Percentiles rank a stretch among this genome's conserved stretches.
These are phyloP conservation scores for Musa troglodytarum DNA, from an alignment of 176 grass and related monocot species.

Conservation along the genomic window DNA sequence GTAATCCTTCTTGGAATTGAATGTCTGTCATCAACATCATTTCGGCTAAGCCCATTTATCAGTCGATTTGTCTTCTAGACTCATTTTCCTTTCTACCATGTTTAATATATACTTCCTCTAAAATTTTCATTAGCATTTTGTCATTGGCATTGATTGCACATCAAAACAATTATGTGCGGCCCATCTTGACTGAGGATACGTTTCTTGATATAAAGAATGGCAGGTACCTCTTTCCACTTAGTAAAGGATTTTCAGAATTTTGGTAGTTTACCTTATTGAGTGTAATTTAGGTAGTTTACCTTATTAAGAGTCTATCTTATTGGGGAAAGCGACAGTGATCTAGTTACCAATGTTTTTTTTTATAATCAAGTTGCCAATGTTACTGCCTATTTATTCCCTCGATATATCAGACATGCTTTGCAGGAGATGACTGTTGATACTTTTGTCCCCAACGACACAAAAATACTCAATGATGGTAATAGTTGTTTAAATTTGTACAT, in stretches of 20 bases:
- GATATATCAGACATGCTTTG: constrained; percentile 72
- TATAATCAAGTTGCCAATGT: neutral
- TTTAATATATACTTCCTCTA: neutral
- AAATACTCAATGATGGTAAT: constrained; percentile 52
- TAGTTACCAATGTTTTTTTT: neutral
- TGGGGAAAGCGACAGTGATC: neutral
- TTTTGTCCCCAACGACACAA: constrained; percentile 91
- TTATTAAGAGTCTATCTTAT: neutral
- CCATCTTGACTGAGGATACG: constrained; percentile 75
- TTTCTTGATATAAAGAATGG: constrained; percentile 86
- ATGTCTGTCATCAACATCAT: neutral
- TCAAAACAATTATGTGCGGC: constrained; percentile 82
- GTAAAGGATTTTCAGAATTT: neutral
- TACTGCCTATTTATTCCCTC: neutral
- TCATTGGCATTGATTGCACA: constrained; percentile 72
- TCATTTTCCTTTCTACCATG: neutral
- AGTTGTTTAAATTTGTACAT: constrained; percentile 14
- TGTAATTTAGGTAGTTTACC: neutral
- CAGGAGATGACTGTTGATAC: constrained; percentile 99
- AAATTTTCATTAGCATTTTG: constrained; percentile 54
- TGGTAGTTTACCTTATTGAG: neutral
- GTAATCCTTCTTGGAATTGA: constrained; percentile 28
- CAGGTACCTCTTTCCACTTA: constrained; percentile 47
- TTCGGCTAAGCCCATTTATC: constrained; percentile 14
- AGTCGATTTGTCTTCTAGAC: neutral